Conservation (phyloP, 371 early-diverging fungal species). For the Mucor racemosus region DNA sequence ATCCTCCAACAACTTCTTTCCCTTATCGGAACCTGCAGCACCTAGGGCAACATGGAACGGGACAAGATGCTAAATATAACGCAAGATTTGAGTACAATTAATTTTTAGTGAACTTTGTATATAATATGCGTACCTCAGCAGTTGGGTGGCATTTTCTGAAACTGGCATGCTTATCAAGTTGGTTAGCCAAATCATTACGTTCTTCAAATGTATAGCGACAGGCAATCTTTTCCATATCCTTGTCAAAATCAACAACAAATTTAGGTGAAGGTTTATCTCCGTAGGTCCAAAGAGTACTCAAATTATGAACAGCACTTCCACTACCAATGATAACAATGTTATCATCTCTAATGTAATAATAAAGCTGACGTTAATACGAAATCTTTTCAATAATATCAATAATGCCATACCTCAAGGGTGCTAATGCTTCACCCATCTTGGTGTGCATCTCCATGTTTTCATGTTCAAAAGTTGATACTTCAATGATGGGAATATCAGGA, state of each 20-base stretch:
- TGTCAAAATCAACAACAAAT: slow-evolving; percentile 36
- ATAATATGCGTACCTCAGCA: slow-evolving; percentile 29
- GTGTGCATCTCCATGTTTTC: slow-evolving; percentile 36
- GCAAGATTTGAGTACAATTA: too few relatives aligned
- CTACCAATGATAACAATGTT: slow-evolving; percentile 64
- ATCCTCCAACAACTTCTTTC: slow-evolving; percentile 27
- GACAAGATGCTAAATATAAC: slow-evolving; percentile 29
- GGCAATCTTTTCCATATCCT: slow-evolving; percentile 29
- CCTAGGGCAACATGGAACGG: slow-evolving; percentile 43
- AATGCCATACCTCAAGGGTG: slow-evolving; percentile 35
- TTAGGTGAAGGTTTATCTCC: slow-evolving; percentile 30
- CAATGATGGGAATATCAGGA: slow-evolving; percentile 63
- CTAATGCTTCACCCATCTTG: slow-evolving; percentile 37
- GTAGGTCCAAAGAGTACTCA: slow-evolving; percentile 44
- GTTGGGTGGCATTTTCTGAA: slow-evolving; percentile 46
- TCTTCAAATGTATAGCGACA: slow-evolving; percentile 20
- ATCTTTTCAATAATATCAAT: not conserved
- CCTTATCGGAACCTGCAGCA: slow-evolving; percentile 37
- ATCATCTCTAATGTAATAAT: slow-evolving; percentile 39
- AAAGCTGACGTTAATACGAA: not conserved
- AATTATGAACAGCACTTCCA: slow-evolving; percentile 67
- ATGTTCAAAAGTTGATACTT: slow-evolving; percentile 52
- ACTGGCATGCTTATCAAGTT: slow-evolving; percentile 27
- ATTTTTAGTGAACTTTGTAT: too few relatives aligned
- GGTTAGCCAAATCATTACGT: slow-evolving; percentile 25